Evolutionary conservation across 306 rosid genomes (phyloP).

Genomic region (Vigna angularis): DNA sequence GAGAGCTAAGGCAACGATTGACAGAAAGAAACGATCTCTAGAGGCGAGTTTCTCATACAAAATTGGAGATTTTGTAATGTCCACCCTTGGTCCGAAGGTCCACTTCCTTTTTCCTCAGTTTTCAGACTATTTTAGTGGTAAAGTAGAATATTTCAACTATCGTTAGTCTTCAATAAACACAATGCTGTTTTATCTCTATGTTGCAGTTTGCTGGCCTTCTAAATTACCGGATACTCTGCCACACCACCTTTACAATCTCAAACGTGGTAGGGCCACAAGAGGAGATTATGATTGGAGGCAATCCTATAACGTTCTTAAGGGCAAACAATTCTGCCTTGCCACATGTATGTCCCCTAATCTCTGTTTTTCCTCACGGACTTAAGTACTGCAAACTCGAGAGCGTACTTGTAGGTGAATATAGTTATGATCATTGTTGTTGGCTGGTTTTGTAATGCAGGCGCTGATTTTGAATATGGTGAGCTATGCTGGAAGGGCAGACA

Average conservation of each 20-base stretch:
- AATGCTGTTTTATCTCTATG: conserved; percentile 9
- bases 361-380: conserved; percentile 21
- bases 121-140: background rate
- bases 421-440: conserved; percentile 31
- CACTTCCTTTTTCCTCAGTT: background rate
- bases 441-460: conserved; percentile 61
- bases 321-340: conserved; percentile 76
- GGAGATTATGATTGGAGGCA: conserved; percentile 65
- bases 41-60: conserved; percentile 71
- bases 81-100: conserved; percentile 80
- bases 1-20: conserved; percentile 78
- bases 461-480: conserved; percentile 86
- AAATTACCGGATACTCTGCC: conserved; percentile 73
- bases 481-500: conserved; percentile 86
- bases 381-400: background rate
- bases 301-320: conserved; percentile 76
- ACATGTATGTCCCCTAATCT: conserved; percentile 62
- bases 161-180: conserved; percentile 11
- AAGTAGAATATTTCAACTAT: conserved; percentile 14
- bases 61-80: conserved; percentile 60
- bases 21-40: conserved; percentile 68
- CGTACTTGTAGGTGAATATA: background rate
- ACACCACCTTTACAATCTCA: conserved; percentile 83
- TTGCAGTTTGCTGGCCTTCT: conserved; percentile 71
- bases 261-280: conserved; percentile 89